A percentile compares a stretch with the other conserved stretches of the same genome.
These are phyloP conservation scores for Cercospora canescens DNA, from an alignment of 2,329 filamentous ascomycete genomes.

Conservation along the genomic window DNA sequence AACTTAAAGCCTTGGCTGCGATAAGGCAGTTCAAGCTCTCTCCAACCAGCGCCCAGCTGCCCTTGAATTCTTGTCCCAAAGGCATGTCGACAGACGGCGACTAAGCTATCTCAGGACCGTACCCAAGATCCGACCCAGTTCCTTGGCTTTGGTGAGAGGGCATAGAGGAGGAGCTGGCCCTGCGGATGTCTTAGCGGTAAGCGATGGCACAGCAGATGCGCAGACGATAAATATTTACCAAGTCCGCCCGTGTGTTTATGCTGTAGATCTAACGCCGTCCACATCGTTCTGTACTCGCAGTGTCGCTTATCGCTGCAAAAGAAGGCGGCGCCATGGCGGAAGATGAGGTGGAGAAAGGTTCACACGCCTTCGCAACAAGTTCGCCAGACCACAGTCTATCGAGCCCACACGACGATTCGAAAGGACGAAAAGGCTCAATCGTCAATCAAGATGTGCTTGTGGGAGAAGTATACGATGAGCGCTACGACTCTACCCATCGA, in stretches of 20 bases:
- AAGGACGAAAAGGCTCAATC: constrained; percentile 16
- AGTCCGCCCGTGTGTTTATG: background rate
- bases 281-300: background rate
- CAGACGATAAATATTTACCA: background rate
- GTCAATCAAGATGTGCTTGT: constrained; percentile 26
- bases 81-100: background rate
- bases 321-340: background rate
- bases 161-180: background rate
- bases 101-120: background rate
- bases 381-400: constrained; percentile 3
- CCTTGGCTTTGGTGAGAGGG: background rate
- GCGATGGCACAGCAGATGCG: background rate
- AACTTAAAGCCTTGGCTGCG: constrained; percentile 18
- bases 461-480: constrained; percentile 26
- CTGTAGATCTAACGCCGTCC: background rate
- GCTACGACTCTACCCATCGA: constrained; percentile 42
- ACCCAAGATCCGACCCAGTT: background rate
- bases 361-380: background rate
- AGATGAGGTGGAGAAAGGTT: constrained; percentile 14
- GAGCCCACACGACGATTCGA: constrained; percentile 12
- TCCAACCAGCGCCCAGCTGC: constrained; percentile 14
- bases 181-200: background rate
- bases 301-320: background rate
- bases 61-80: background rate
- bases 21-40: constrained; percentile 16